A percentile compares a stretch with the other conserved stretches of the same genome.
phyloP scores from a whole-genome alignment of 1,284 basidiomycete species.

The Papiliotrema fonsecae region DNA sequence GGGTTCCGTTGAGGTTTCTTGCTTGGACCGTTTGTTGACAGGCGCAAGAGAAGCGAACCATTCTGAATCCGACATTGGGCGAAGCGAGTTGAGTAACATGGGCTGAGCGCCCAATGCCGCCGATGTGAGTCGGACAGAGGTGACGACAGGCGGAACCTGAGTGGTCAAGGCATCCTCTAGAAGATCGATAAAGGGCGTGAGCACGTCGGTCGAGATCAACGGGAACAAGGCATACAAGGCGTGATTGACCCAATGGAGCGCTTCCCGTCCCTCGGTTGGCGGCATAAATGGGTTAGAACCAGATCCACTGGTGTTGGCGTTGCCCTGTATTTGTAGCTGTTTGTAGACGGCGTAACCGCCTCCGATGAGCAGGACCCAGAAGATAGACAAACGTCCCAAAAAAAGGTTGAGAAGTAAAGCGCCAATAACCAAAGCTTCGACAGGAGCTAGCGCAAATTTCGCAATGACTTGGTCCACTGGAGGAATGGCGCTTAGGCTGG shows the following conservation, averaged over 20 bases:
- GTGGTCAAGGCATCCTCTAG: constrained; percentile 46
- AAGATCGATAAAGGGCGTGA: constrained; percentile 48
- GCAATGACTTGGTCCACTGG: background rate
- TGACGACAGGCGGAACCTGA: constrained; percentile 45
- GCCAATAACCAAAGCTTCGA: background rate
- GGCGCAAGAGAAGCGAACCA: constrained; percentile 42
- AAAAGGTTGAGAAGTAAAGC: constrained; percentile 1
- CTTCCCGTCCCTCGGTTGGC: constrained; percentile 4
- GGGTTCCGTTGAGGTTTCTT: background rate
- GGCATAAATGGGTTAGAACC: background rate
- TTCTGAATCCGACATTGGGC: constrained; percentile 41
- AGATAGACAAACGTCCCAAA: background rate
- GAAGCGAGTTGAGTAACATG: constrained; percentile 38
- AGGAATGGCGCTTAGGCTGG: background rate
- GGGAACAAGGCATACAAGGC: constrained; percentile 44
- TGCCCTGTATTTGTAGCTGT: too few species aligned
- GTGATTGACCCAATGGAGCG: constrained; percentile 38
- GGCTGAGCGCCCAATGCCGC: constrained; percentile 42
- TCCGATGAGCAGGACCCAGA: background rate
- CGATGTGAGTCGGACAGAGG: constrained; percentile 41
- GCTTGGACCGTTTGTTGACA: background rate
- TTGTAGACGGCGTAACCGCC: constrained; percentile 1
- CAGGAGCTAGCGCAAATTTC: background rate
- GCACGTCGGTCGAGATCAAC: constrained; percentile 44
- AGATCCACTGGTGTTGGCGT: background rate